Evolutionary conservation across 2,329 filamentous ascomycete genomes (phyloP).

Genomic region (Beauveria medogensis): DNA sequence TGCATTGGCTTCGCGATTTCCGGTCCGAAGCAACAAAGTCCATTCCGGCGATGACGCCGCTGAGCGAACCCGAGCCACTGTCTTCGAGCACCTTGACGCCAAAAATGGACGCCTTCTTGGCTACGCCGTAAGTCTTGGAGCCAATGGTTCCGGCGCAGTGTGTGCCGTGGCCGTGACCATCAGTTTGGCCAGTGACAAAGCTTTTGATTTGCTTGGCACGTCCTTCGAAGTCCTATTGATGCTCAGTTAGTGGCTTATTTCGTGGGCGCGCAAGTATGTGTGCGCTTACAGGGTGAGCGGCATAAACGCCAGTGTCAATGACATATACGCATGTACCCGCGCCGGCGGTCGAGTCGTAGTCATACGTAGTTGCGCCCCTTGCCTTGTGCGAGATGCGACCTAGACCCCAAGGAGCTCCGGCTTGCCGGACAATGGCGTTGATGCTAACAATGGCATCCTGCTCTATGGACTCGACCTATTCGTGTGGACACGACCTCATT

Average conservation of each 20-base stretch:
- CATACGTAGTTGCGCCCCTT: slow-evolving; percentile 20
- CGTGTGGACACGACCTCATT: not conserved
- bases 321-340: slow-evolving; percentile 32
- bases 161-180: slow-evolving; percentile 30
- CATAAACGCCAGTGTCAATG: slow-evolving; percentile 34
- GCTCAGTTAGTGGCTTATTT: not conserved
- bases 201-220: slow-evolving; percentile 19
- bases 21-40: slow-evolving; percentile 29
- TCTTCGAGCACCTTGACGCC: slow-evolving; percentile 34
- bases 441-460: slow-evolving; percentile 26
- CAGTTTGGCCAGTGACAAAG: slow-evolving; percentile 14
- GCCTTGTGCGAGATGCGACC: slow-evolving; percentile 25
- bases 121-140: slow-evolving; percentile 22
- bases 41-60: slow-evolving; percentile 31
- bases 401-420: slow-evolving; percentile 29
- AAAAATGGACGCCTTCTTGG: slow-evolving; percentile 32
- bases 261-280: slow-evolving; percentile 2
- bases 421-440: slow-evolving; percentile 21
- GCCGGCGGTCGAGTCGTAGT: slow-evolving; percentile 27
- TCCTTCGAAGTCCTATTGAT: slow-evolving; percentile 17
- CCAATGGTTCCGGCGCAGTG: slow-evolving; percentile 21
- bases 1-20: slow-evolving; percentile 22
- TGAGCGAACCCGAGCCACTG: slow-evolving; percentile 25
- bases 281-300: slow-evolving; percentile 23
- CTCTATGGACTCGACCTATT: slow-evolving; percentile 28